A percentile compares a stretch with the other conserved stretches of the same genome.
phyloP scores from a whole-genome alignment of 73 alveolate species.

The Stentor coeruleus region DNA sequence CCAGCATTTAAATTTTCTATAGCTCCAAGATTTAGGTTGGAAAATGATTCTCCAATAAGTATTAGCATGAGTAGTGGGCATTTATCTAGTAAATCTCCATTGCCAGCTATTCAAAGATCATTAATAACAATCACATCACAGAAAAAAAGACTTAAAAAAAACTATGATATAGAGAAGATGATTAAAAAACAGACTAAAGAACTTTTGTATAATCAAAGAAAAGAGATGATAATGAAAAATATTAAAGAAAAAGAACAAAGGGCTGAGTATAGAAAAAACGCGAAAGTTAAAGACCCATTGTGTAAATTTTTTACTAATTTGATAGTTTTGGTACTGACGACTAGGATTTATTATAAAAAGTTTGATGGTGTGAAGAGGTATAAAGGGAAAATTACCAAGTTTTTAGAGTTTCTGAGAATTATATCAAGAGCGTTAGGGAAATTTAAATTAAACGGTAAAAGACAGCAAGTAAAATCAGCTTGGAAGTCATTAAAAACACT shows the following conservation, averaged over 20 bases:
- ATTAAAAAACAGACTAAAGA: background rate
- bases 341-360: background rate
- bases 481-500: too few species aligned
- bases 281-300: background rate
- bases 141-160: too few species aligned
- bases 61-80: background rate
- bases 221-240: background rate
- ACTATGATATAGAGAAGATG: background rate
- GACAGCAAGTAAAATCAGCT: too few species aligned
- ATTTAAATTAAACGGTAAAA: background rate
- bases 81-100: background rate
- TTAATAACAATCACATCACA: background rate
- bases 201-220: too few species aligned
- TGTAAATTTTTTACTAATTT: too few species aligned
- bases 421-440: background rate
- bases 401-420: too few species aligned
- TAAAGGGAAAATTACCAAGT: background rate
- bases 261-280: background rate
- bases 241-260: background rate
- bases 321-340: background rate
- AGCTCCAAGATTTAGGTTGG: background rate
- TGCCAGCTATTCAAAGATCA: too few species aligned
- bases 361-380: background rate
- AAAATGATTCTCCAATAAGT: background rate
- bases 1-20: background rate